Evolutionary conservation across 2,329 filamentous ascomycete species (phyloP).

Genomic region (Leptographium flavum): DNA sequence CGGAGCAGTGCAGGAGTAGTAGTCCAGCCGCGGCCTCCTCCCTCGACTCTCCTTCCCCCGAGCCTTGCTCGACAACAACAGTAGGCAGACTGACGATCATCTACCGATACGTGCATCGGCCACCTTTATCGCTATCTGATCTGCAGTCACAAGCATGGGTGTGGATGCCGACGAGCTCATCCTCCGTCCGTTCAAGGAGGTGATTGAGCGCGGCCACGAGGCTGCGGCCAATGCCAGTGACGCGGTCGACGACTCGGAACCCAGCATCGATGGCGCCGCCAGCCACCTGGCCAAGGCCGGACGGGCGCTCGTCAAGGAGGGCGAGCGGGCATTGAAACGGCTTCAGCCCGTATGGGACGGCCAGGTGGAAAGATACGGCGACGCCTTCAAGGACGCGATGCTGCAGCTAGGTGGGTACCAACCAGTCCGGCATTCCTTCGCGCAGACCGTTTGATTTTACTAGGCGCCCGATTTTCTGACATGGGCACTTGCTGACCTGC

Average conservation of each 20-base stretch:
- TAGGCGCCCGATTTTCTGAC: no score
- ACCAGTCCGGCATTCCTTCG: neutral
- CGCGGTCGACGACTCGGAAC: slow-evolving; percentile 11
- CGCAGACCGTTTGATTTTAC: neutral
- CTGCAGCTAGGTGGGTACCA: slow-evolving; percentile 18
- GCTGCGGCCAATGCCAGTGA: slow-evolving; percentile 19
- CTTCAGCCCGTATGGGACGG: slow-evolving; percentile 24
- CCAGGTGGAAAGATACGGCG: slow-evolving; percentile 22
- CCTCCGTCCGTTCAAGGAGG: slow-evolving; percentile 24
- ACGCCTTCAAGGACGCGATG: slow-evolving; percentile 21
- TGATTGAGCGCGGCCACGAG: slow-evolving; percentile 23
- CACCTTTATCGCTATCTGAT: neutral
- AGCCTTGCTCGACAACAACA: neutral
- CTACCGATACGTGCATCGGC: neutral
- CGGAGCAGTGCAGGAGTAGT: neutral
- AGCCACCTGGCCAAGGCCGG: slow-evolving; percentile 20
- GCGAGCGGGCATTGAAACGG: slow-evolving; percentile 22
- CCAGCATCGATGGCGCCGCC: slow-evolving; percentile 4
- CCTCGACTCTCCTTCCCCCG: no score
- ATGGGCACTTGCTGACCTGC: neutral
- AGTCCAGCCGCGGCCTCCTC: no score
- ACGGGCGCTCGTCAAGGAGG: slow-evolving; percentile 15
- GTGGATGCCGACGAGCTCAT: slow-evolving; percentile 16
- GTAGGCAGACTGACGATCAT: neutral
- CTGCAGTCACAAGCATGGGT: slow-evolving; percentile 10